Evolutionary conservation across 768 basidiomycete genomes (phyloP).

Genomic region (Asterophora parasitica): DNA sequence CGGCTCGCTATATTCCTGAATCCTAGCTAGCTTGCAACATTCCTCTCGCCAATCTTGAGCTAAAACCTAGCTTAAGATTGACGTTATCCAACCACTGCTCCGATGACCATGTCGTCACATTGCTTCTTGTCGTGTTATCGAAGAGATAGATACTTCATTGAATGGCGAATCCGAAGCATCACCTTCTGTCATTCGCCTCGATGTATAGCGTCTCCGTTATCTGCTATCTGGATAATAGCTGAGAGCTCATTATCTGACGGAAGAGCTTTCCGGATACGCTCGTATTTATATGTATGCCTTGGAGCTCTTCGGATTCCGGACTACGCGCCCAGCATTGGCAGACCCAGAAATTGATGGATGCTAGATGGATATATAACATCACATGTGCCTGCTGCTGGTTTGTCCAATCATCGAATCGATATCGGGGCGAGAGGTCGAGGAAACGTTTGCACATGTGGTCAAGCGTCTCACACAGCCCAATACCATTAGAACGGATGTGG

Average conservation of each 20-base stretch:
- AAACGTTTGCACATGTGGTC: conserved; percentile 30
- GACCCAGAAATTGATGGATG: conserved; percentile 5
- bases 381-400: conserved; percentile 20
- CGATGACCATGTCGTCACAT: background rate
- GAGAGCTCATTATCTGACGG: no score
- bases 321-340: background rate
- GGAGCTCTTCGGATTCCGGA: conserved; percentile 8
- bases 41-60: background rate
- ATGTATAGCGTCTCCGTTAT: background rate
- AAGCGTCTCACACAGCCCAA: conserved; percentile 25
- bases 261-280: no score
- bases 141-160: conserved; percentile 4
- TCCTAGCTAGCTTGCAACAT: background rate
- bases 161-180: no score
- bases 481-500: conserved; percentile 26
- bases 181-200: no score
- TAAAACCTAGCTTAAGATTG: conserved; percentile 1
- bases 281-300: no score
- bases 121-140: conserved; percentile 1
- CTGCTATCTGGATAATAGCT: background rate
- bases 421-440: conserved; percentile 32
- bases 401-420: conserved; percentile 22
- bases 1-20: background rate
- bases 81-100: no score
- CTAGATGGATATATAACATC: conserved; percentile 20